Percentiles rank a stretch among this genome's conserved stretches.
Evolutionary conservation across 805 yeast genomes (phyloP).

Genomic region (Millerozyma miso): DNA sequence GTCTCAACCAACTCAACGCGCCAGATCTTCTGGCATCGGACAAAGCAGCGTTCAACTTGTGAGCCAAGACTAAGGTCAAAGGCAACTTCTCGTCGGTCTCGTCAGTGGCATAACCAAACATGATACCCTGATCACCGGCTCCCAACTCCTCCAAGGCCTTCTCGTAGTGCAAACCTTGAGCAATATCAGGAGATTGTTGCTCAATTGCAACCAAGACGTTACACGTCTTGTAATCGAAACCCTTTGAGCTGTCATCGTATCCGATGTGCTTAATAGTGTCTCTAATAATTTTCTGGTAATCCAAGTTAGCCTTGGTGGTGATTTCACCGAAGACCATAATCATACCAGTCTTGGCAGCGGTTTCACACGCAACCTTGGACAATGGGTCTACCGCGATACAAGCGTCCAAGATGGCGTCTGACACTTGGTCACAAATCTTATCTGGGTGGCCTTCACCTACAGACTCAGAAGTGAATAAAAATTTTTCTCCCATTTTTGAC

Average conservation of each 20-base stretch:
- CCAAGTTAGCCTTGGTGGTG: conserved; percentile 92
- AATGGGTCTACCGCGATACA: conserved; percentile 93
- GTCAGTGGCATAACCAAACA: conserved; percentile 99
- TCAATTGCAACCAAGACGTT: conserved; percentile 98
- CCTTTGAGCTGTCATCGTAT: conserved; percentile 92
- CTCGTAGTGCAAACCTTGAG: conserved; percentile 98
- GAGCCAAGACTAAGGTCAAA: conserved; percentile 88
- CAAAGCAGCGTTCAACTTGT: conserved; percentile 93
- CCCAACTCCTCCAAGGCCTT: conserved; percentile 94
- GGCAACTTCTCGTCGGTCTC: conserved; percentile 98
- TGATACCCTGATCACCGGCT: conserved; percentile 99
- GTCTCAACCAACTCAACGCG: conserved; percentile 93
- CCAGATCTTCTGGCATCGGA: conserved; percentile 98
- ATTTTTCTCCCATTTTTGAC: conserved; percentile 27
- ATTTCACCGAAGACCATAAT: conserved; percentile 99
- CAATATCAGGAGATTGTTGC: conserved; percentile 98
- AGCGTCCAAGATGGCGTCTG: conserved; percentile 97
- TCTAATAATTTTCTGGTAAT: conserved; percentile 96
- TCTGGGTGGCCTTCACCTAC: conserved; percentile 96
- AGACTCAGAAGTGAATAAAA: conserved; percentile 78
- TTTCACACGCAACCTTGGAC: conserved; percentile 98
- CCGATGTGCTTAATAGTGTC: conserved; percentile 98
- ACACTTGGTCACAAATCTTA: conserved; percentile 97
- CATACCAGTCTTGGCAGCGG: conserved; percentile 99
- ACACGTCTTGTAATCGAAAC: conserved; percentile 99